These are phyloP conservation scores for Lizonia empirigonia DNA, from an alignment of 2,329 filamentous ascomycete species.

Conservation along the genomic window DNA sequence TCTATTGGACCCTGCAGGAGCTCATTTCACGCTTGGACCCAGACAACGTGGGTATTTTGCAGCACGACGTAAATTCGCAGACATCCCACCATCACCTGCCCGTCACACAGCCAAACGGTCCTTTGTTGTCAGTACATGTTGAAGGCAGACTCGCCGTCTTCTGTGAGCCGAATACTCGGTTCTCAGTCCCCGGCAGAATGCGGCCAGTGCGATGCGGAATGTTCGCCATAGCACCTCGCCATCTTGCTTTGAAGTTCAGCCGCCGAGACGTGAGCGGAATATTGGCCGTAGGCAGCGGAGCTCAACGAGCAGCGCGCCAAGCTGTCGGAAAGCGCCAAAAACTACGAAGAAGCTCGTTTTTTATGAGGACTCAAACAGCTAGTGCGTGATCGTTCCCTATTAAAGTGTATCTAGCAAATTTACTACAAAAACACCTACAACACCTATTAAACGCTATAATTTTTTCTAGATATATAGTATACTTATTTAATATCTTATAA, in stretches of 20 bases:
- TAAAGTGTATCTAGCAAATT: too few species aligned
- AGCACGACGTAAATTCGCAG: slow-evolving; percentile 19
- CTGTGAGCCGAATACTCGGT: neutral
- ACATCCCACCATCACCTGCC: slow-evolving; percentile 12
- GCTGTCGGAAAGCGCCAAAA: slow-evolving; percentile 18
- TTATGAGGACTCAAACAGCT: too few species aligned
- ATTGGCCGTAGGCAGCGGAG: slow-evolving; percentile 9
- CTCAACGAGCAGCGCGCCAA: slow-evolving; percentile 24
- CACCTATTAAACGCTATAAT: too few species aligned
- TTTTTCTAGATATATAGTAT: too few species aligned
- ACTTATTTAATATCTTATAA: too few species aligned
- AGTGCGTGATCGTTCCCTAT: too few species aligned
- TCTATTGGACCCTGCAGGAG: slow-evolving; percentile 40
- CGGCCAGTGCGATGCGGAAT: slow-evolving; percentile 9
- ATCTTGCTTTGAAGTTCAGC: slow-evolving; percentile 8
- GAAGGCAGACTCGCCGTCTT: neutral
- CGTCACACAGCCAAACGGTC: slow-evolving; percentile 1
- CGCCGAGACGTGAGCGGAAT: slow-evolving; percentile 14
- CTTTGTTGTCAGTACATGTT: neutral
- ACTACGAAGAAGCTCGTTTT: too few species aligned
- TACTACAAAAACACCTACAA: too few species aligned
- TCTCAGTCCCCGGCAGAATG: slow-evolving; percentile 8
- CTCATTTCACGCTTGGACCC: slow-evolving; percentile 17
- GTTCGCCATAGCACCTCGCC: slow-evolving; percentile 11
- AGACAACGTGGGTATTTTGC: slow-evolving; percentile 15